Evolutionary conservation across 2,329 filamentous ascomycete species (phyloP), one percentile per base, ranked within the genome.

Genomic region (Knoxdaviesia proteae): DNA sequence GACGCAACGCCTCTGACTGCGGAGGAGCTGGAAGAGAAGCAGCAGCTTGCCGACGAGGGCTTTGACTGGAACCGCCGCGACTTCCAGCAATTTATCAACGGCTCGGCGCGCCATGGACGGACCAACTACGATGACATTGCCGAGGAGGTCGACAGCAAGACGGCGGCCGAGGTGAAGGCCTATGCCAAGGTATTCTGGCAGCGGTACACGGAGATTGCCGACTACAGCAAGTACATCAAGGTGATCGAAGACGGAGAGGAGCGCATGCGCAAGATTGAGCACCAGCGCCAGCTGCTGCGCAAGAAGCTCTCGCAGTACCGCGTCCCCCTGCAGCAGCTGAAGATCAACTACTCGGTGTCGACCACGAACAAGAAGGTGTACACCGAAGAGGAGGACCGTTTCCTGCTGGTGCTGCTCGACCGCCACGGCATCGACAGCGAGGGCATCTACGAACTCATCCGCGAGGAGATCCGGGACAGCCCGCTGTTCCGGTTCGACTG

Each of bases 331-430:
- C 90, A 98, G 59, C 90, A 98, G 60, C 76, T 98, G 54, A 94
- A 94, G 67, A 86, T 98, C 65, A 96, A 94, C 63, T 98, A 98
- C 61, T 94, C 87, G 0, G 90, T 98, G 32, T 94, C 86, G 6
- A 98, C 90, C 2, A 98, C 92, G 7, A 98, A 98, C 72, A 98
- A 98, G 67, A 98, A 98, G 65, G 87, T 98, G 1, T 98, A 98
- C 58, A 96, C 87, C 0, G 92, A 98, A 57, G 90, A 98, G 56
- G 90, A 98, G 58, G 90, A 98, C 56, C 76, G 90, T 4, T 98
- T 98, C 62, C 62, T 98, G 42, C 69, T 98, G 34, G 88, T 98
- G 41, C 80, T 94, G 62, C 69, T 98, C 5, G 86, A 98, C 61
- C 83, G 80, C 58, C 81, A 86, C 52, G 90, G 92, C 6, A 77